phyloP scores from a whole-genome alignment of 1,284 basidiomycete species.

The Apiotrichum domesticum region DNA sequence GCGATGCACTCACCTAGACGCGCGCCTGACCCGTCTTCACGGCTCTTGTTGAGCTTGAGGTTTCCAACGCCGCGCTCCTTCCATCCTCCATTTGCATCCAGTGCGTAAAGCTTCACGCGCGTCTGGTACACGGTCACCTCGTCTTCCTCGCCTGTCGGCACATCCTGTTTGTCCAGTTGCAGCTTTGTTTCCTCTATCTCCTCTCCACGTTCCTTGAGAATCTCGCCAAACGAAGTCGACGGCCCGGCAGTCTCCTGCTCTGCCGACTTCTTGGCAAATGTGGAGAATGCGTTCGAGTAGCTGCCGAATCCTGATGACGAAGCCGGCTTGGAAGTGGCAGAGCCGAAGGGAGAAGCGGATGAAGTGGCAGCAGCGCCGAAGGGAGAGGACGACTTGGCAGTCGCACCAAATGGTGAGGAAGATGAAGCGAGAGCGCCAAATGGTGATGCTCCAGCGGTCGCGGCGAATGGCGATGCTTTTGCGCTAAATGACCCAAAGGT shows the following conservation, averaged over 20 bases:
- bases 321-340: slow-evolving; percentile 11
- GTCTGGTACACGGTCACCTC: slow-evolving; percentile 78
- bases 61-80: slow-evolving; percentile 81
- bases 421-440: slow-evolving; percentile 30
- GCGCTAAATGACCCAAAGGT: slow-evolving; percentile 56
- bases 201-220: slow-evolving; percentile 36
- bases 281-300: slow-evolving; percentile 29
- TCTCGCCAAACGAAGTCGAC: slow-evolving; percentile 33
- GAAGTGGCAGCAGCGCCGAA: slow-evolving; percentile 44
- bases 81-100: slow-evolving; percentile 63
- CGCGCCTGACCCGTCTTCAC: slow-evolving; percentile 61
- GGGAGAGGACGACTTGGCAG: slow-evolving; percentile 27
- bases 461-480: slow-evolving; percentile 22
- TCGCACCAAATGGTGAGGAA: slow-evolving; percentile 59
- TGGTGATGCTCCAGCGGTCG: slow-evolving; percentile 8
- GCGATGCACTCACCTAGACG: slow-evolving; percentile 57
- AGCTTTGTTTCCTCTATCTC: slow-evolving; percentile 49
- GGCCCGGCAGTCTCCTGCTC: slow-evolving; percentile 4
- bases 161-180: slow-evolving; percentile 63
- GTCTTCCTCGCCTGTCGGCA: slow-evolving; percentile 84
- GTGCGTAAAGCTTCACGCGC: slow-evolving; percentile 74
- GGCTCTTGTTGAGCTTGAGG: slow-evolving; percentile 71
- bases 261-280: slow-evolving; percentile 33
- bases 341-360: slow-evolving; percentile 15
- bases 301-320: slow-evolving; percentile 29